Evolutionary conservation across 164 flowering plant genomes (phyloP).

Genomic region (Piper longum): DNA sequence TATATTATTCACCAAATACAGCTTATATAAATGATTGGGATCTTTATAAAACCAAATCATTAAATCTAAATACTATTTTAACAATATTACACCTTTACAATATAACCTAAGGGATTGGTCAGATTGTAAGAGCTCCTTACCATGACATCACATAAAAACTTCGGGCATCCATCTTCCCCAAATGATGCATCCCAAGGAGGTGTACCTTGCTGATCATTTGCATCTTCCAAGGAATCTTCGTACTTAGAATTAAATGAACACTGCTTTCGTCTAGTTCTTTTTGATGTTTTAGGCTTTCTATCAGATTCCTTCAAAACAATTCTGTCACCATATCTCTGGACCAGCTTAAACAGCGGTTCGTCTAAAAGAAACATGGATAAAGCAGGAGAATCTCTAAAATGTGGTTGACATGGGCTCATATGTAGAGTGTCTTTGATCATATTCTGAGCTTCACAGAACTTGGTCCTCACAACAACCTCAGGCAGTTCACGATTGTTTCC

Average conservation of each 20-base stretch:
- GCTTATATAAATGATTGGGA: no score
- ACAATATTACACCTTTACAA: no score
- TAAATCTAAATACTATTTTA: no score
- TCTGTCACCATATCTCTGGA: constrained; percentile 49
- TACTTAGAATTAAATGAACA: constrained; percentile 10
- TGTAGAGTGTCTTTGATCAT: constrained; percentile 29
- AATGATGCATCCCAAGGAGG: constrained; percentile 70
- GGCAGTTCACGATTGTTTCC: constrained; percentile 20
- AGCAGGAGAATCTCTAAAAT: constrained; percentile 8
- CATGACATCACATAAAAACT: constrained; percentile 95
- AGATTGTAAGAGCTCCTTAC: constrained; percentile 23
- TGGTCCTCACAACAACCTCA: constrained; percentile 18
- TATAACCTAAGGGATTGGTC: background rate
- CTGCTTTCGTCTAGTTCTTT: constrained; percentile 39
- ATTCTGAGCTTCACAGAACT: constrained; percentile 39
- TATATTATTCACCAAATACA: no score
- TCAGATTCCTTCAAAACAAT: constrained; percentile 64
- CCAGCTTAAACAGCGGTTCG: constrained; percentile 32
- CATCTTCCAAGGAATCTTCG: constrained; percentile 19
- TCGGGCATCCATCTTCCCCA: constrained; percentile 87
- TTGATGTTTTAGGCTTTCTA: constrained; percentile 41
- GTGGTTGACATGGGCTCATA: constrained; percentile 12
- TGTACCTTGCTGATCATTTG: constrained; percentile 53
- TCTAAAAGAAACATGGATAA: constrained; percentile 24
- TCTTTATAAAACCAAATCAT: no score